Base-by-base conservation (phyloP, 345 rosid species). In the Firmiana major region DNA sequence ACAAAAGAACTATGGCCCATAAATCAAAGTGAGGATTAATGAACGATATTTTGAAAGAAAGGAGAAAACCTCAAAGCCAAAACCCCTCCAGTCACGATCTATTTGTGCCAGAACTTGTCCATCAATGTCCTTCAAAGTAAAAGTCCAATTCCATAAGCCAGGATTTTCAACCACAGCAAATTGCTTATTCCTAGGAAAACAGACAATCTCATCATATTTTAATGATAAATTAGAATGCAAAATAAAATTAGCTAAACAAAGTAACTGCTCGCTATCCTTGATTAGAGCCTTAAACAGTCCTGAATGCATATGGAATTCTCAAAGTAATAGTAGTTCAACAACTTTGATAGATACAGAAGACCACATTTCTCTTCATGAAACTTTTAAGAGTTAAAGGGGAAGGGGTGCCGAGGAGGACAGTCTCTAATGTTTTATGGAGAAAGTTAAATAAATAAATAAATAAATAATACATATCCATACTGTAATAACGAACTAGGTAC, bases 81-180 rank as follows among this genome's bases (percentile, higher is more conserved):
- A 92, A 69, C 99, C 99, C 72, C 99, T 91, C 99, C 98, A 93
- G 59, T 96, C 92, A 82, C 97, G 98, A 83, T 93, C 94, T 77
- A 96, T 88, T 80, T 93, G 82, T 63, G 97, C 98, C 75, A 96
- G 77, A 49, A 91, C 93, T 79, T 91, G 81, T 24, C 94, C 97
- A 75, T 91, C 83, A 75, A 86, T 88, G 86, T 82, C 99, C 87
- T 91, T 92, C 84, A 96, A 84, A 68, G 97, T 92, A 74, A 96
- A 96, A 45, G 99, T 96, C 99, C 99, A 96, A 84, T 93, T 87
- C 98, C 99, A 96, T 31, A 95, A 88, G 75, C 99, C 97, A 34
- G 99, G 97, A 84, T 96, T 96, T 77, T 91, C 94, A 71, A 93
- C 97, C 74, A 91, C 89, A 11, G 97, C 99, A 85, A 93, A 96